Conservation (phyloP, 306 rosid genomes). For the Carpinus fangiana region DNA sequence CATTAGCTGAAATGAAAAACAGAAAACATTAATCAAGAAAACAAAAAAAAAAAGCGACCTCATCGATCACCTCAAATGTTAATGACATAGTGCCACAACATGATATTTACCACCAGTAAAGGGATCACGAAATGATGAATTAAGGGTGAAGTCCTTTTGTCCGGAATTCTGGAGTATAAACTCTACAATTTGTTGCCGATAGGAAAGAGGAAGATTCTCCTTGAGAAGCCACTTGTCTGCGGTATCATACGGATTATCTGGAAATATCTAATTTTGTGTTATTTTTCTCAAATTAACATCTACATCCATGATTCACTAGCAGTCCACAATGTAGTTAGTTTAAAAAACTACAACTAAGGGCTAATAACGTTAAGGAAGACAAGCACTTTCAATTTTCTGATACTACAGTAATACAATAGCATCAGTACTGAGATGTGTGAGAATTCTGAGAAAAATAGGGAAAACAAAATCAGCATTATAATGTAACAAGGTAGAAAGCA, state of each 20-base stretch:
- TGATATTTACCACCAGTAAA: slow-evolving; percentile 78
- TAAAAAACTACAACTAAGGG: slow-evolving; percentile 2
- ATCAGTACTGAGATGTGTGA: slow-evolving; percentile 15
- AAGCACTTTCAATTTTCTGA: slow-evolving; percentile 16
- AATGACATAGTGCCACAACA: slow-evolving; percentile 21
- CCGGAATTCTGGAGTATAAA: slow-evolving; percentile 93
- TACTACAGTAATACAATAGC: slow-evolving; percentile 19
- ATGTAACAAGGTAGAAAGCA: slow-evolving; percentile 15
- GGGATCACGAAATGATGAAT: slow-evolving; percentile 87
- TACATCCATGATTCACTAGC: slow-evolving; percentile 13
- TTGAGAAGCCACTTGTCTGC: slow-evolving; percentile 96
- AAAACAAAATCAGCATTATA: slow-evolving; percentile 13
- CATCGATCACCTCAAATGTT: slow-evolving; percentile 14
- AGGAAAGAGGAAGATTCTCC: slow-evolving; percentile 86
- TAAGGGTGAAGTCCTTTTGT: slow-evolving; percentile 63
- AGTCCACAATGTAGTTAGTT: slow-evolving; percentile 2
- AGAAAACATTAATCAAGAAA: slow-evolving; percentile 13
- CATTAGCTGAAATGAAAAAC: slow-evolving; percentile 59
- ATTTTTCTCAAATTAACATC: slow-evolving; percentile 19
- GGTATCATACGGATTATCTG: slow-evolving; percentile 83
- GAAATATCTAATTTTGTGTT: slow-evolving; percentile 24
- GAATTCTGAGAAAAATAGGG: slow-evolving; percentile 12
- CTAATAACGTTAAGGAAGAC: slow-evolving; percentile 2
- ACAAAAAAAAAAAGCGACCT: slow-evolving; percentile 8
- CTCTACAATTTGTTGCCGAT: slow-evolving; percentile 88